Percentiles rank a stretch among this genome's conserved stretches.
Evolutionary conservation across 306 rosid species (phyloP).

Genomic region (Castanopsis chinensis): DNA sequence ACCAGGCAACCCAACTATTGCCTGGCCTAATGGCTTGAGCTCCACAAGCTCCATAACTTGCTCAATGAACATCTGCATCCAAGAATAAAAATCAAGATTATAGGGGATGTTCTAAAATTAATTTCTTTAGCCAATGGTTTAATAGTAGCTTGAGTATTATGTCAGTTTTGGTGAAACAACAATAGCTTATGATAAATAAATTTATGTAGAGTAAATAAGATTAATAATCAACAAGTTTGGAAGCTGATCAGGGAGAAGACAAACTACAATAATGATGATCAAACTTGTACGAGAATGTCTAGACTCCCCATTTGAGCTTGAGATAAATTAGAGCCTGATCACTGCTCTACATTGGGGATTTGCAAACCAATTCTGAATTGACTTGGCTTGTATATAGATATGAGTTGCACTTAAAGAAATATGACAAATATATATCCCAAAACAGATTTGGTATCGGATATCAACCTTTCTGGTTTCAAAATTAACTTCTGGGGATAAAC

Average conservation of each 20-base stretch:
- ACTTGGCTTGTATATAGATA: background rate
- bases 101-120: background rate
- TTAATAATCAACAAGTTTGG: background rate
- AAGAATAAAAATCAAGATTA: background rate
- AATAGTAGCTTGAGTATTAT: too few relatives aligned
- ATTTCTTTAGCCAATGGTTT: too few relatives aligned
- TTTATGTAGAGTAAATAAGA: too few relatives aligned
- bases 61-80: conserved; percentile 41
- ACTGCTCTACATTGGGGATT: background rate
- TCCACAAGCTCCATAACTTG: conserved; percentile 53
- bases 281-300: too few relatives aligned
- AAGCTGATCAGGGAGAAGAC: background rate
- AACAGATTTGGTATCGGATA: background rate
- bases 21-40: conserved; percentile 32
- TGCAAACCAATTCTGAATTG: background rate
- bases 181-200: too few relatives aligned
- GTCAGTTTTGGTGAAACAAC: too few relatives aligned
- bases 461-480: conserved; percentile 52
- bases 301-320: too few relatives aligned
- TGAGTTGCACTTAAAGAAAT: background rate
- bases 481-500: conserved; percentile 50
- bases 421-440: too few relatives aligned
- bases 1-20: conserved; percentile 50
- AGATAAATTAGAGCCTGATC: too few relatives aligned
- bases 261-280: background rate